Evolutionary conservation across 371 early-diverging fungal species (phyloP).

Genomic region (Apophysomyces trapeziformis): DNA sequence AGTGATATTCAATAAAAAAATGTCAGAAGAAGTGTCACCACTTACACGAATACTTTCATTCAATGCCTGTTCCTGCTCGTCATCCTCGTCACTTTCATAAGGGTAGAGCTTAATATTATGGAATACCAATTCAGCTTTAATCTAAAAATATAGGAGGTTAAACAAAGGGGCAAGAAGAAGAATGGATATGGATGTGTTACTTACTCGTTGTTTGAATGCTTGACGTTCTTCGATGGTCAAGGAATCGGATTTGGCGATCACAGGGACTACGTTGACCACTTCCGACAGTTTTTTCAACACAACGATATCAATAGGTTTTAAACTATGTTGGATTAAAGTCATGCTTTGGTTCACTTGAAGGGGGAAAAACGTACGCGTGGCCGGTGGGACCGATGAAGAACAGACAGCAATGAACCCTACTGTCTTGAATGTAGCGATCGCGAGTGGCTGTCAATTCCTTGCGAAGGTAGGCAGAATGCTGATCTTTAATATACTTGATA

Average conservation of each 20-base stretch:
- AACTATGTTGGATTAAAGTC: constrained; percentile 34
- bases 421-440: constrained; percentile 86
- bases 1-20: constrained; percentile 4
- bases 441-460: constrained; percentile 86
- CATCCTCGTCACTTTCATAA: constrained; percentile 82
- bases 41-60: constrained; percentile 72
- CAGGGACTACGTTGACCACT: constrained; percentile 81
- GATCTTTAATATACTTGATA: constrained; percentile 91
- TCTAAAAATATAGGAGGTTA: constrained; percentile 36
- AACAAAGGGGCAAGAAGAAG: constrained; percentile 5
- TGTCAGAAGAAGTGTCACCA: constrained; percentile 2
- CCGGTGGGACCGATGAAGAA: constrained; percentile 82
- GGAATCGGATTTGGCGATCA: constrained; percentile 89
- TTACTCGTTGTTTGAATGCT: constrained; percentile 73
- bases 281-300: constrained; percentile 76
- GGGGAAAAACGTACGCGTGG: constrained; percentile 59
- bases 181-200: constrained; percentile 14
- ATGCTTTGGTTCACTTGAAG: not conserved
- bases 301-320: constrained; percentile 82
- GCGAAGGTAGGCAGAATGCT: constrained; percentile 87
- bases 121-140: constrained; percentile 90
- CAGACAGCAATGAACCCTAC: constrained; percentile 80
- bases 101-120: constrained; percentile 93
- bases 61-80: constrained; percentile 75
- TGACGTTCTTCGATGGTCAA: constrained; percentile 79